Base-by-base conservation (phyloP, 495 filamentous ascomycete genomes). In the Neurospora sublineolata region DNA sequence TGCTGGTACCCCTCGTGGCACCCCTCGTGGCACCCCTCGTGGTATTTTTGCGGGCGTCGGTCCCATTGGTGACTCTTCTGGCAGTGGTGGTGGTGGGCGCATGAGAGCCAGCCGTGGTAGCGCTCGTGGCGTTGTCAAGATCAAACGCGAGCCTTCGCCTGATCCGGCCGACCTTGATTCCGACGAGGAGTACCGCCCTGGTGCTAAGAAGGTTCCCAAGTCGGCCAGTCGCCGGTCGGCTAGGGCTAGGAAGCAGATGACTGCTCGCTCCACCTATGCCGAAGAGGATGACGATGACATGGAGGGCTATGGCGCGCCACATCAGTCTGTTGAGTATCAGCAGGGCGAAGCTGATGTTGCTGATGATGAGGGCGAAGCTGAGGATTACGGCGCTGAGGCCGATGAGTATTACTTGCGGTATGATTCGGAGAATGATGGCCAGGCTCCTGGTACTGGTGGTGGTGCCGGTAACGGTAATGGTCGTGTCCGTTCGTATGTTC, bases 141-240 rank as follows among this genome's bases (percentile, higher is more conserved):
- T 42, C n/a, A 39, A 68, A 14, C 52, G 52, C 27, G 69, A 46
- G 69, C 60, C 52, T 11, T 73, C 69, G 5, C 69, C 72, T 18
- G 72, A 73, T 5, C 72, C 72, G 12, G 46, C 46, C 2, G 69
- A 68, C 2, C 46, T 71, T 10, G 69, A 71, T 64, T 71, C 69
- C 0, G 72, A 74, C 16, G 70, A 38, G 14, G 70, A 72, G 4
- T 74, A 72, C 38, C 70, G 52, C 33, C 72, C 72, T 1, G 36
- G 23, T 11, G 12, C 69, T 2, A 68, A 68, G 40, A 33, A 39
- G 23, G 18, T 42, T n/a, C 18, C 41, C 23, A 46, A 68, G 60
- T 37, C 27, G 27, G 27, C 27, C 0, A 5, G 5, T 18, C 72
- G 70, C 23, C 72, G 72, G 0, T 69, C 69, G 6, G 39, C 33